phyloP scores from a whole-genome alignment of 148 eudicot species.

The Oxyria digyna region DNA sequence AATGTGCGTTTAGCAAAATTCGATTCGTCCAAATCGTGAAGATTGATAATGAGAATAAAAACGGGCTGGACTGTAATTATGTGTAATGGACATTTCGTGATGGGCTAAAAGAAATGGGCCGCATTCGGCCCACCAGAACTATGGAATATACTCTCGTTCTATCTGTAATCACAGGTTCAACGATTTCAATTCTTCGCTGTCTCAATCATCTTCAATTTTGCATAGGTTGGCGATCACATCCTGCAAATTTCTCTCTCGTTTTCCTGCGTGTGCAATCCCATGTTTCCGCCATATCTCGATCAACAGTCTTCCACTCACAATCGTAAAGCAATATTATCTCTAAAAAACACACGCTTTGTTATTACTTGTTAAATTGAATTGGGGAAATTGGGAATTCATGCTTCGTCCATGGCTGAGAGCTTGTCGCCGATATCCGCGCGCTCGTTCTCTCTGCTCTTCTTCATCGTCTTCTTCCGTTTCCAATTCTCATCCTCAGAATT shows the following conservation, averaged over 20 bases:
- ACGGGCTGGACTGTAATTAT: too few species aligned
- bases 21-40: too few species aligned
- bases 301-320: not conserved
- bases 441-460: constrained; percentile 10
- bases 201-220: not conserved
- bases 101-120: not conserved
- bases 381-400: constrained; percentile 14
- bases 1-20: too few species aligned
- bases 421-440: constrained; percentile 17
- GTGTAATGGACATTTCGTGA: not conserved
- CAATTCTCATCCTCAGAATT: constrained; percentile 11
- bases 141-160: not conserved
- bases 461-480: constrained; percentile 11
- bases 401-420: constrained; percentile 15
- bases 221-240: not conserved
- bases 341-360: not conserved
- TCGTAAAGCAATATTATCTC: not conserved
- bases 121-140: not conserved
- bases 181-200: not conserved
- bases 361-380: not conserved
- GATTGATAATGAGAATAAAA: too few species aligned
- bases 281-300: constrained; percentile 3
- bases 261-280: not conserved
- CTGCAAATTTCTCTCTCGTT: not conserved
- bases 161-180: not conserved